Conservation (phyloP, 331 rosid genomes). For the Phaseolus coccineus region DNA sequence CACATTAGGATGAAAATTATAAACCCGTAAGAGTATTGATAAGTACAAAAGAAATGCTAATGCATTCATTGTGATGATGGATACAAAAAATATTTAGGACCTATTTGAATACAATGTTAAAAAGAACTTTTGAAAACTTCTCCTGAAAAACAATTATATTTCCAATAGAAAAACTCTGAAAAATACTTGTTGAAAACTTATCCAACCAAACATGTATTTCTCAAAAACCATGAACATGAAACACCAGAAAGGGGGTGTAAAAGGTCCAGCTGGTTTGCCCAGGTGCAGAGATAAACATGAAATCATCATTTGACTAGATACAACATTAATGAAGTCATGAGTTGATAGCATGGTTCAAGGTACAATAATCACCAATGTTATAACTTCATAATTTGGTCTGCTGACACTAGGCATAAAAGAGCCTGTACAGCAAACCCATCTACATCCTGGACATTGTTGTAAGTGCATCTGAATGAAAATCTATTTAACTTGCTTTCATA, state of each 20-base stretch:
- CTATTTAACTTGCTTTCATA: conserved; percentile 46
- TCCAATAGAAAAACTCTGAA: too few species aligned
- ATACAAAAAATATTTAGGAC: too few species aligned
- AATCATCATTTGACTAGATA: conserved; percentile 3
- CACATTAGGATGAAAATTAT: background rate
- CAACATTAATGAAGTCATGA: background rate
- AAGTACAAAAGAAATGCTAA: background rate
- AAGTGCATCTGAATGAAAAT: conserved; percentile 24
- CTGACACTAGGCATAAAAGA: conserved; percentile 33
- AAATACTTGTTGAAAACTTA: too few species aligned
- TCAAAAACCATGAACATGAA: background rate
- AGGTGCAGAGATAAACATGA: background rate
- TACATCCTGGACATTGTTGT: conserved; percentile 13
- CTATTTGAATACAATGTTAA: too few species aligned
- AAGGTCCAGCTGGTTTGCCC: background rate
- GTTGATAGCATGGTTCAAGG: background rate
- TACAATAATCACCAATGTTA: conserved; percentile 18
- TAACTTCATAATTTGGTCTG: background rate
- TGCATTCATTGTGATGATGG: too few species aligned
- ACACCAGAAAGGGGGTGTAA: background rate
- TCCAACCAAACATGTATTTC: too few species aligned
- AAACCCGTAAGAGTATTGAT: background rate
- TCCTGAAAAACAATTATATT: too few species aligned
- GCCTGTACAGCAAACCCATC: conserved; percentile 36
- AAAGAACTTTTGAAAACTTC: too few species aligned